phyloP scores from a whole-genome alignment of 2,329 filamentous ascomycete species.

The Rhinocladiella mackenziei region DNA sequence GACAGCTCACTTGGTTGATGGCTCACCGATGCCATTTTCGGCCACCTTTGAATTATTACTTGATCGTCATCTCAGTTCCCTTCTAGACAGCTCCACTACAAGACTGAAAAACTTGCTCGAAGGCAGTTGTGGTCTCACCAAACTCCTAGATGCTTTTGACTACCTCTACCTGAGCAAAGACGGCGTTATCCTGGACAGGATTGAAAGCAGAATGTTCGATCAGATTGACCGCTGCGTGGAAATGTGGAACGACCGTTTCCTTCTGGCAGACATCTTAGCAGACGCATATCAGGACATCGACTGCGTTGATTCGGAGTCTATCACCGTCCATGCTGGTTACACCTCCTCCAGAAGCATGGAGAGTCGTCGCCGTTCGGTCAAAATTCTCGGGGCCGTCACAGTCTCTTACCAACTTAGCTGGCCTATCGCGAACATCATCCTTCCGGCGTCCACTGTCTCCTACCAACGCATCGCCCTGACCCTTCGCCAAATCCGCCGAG shows the following conservation, averaged over 20 bases:
- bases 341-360: slow-evolving; percentile 42
- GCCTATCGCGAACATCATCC: slow-evolving; percentile 68
- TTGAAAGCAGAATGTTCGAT: slow-evolving; percentile 68
- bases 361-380: slow-evolving; percentile 56
- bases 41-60: slow-evolving; percentile 71
- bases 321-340: slow-evolving; percentile 55
- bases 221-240: slow-evolving; percentile 61
- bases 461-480: slow-evolving; percentile 74
- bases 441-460: slow-evolving; percentile 56
- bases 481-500: slow-evolving; percentile 71
- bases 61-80: slow-evolving; percentile 69
- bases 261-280: slow-evolving; percentile 72
- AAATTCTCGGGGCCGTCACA: slow-evolving; percentile 58
- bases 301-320: slow-evolving; percentile 56
- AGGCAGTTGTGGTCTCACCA: slow-evolving; percentile 62
- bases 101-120: slow-evolving; percentile 61
- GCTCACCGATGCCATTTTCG: slow-evolving; percentile 43
- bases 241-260: slow-evolving; percentile 75
- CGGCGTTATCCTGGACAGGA: slow-evolving; percentile 61
- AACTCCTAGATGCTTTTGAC: slow-evolving; percentile 63
- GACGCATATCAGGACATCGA: slow-evolving; percentile 59
- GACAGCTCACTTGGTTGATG: slow-evolving; percentile 5
- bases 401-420: slow-evolving; percentile 65
- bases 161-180: slow-evolving; percentile 73
- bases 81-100: slow-evolving; percentile 48